Conservation (phyloP, 139 green algal species). For the Haematococcus lacustris region DNA sequence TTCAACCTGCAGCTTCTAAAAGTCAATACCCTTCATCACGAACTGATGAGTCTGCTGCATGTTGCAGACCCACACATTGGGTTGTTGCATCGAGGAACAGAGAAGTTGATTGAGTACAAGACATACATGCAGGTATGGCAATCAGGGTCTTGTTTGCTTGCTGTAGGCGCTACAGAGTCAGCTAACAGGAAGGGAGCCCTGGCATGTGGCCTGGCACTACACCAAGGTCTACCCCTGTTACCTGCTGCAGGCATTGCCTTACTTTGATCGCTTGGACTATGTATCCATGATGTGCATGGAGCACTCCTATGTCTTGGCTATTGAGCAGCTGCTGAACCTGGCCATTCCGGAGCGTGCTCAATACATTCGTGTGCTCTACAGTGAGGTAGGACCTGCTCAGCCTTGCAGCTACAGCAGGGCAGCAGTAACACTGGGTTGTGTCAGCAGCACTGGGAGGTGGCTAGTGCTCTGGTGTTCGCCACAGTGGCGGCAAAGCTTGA, state of each 20-base stretch:
- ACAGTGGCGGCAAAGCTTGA: too few relatives aligned
- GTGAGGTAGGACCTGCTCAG: conserved; percentile 12
- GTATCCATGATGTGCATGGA: conserved; percentile 88
- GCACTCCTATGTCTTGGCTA: conserved; percentile 73
- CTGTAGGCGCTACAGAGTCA: neutral
- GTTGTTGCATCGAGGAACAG: conserved; percentile 75
- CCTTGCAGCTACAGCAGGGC: too few relatives aligned
- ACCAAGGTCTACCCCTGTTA: conserved; percentile 1
- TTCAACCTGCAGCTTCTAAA: too few relatives aligned
- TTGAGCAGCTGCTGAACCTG: conserved; percentile 58
- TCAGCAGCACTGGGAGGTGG: too few relatives aligned
- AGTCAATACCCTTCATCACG: too few relatives aligned
- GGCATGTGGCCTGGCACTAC: neutral
- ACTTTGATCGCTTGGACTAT: conserved; percentile 87
- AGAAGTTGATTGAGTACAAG: conserved; percentile 90
- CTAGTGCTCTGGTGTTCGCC: too few relatives aligned
- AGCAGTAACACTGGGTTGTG: too few relatives aligned
- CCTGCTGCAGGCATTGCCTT: conserved; percentile 64
- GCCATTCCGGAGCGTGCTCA: conserved; percentile 47
- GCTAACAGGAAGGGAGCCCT: neutral
- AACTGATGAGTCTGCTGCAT: neutral
- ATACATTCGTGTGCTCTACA: conserved; percentile 80
- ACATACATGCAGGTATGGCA: conserved; percentile 55
- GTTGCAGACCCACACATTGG: conserved; percentile 80
- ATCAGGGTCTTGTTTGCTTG: neutral